Evolutionary conservation across 2,329 filamentous ascomycete species (phyloP).

Genomic region (Raffaelea ambrosiae): DNA sequence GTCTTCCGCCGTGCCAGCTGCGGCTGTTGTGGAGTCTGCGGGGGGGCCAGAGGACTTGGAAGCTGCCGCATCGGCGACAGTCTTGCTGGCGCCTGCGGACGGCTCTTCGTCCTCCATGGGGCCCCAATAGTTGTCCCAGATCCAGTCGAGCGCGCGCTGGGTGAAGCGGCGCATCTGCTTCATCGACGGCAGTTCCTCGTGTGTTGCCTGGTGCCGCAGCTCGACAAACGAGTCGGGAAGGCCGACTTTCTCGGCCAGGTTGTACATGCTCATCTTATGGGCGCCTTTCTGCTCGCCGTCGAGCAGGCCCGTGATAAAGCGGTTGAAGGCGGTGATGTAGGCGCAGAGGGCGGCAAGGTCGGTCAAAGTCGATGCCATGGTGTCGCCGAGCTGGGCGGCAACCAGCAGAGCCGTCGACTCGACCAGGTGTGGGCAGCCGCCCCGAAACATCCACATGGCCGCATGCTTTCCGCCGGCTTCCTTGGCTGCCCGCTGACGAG

Average conservation of each 20-base stretch:
- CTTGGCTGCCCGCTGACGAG: too few relatives aligned
- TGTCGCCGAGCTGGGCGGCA: slow-evolving; percentile 16
- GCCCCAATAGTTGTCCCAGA: slow-evolving; percentile 84
- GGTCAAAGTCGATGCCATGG: too few relatives aligned
- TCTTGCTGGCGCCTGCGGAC: neutral
- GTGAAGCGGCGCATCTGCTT: slow-evolving; percentile 63
- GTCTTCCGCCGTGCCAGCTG: too few relatives aligned
- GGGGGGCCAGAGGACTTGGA: too few relatives aligned
- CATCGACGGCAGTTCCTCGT: slow-evolving; percentile 76
- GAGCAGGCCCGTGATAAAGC: slow-evolving; percentile 70
- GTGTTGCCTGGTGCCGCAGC: slow-evolving; percentile 80
- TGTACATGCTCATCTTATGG: slow-evolving; percentile 65
- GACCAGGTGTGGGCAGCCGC: slow-evolving; percentile 68
- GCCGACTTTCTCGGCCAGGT: slow-evolving; percentile 57
- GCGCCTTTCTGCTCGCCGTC: slow-evolving; percentile 63
- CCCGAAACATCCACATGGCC: slow-evolving; percentile 63
- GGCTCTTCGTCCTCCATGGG: slow-evolving; percentile 24
- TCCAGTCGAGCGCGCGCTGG: slow-evolving; percentile 66
- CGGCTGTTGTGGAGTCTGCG: too few relatives aligned
- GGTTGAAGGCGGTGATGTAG: slow-evolving; percentile 17
- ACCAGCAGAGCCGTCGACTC: slow-evolving; percentile 69
- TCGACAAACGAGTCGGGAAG: slow-evolving; percentile 77
- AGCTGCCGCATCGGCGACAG: too few relatives aligned
- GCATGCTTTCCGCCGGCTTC: slow-evolving; percentile 46
- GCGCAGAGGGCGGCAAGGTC: neutral